These are phyloP conservation scores for Ophiostoma tasmaniense DNA, from an alignment of 2,329 filamentous ascomycete genomes.

Conservation along the genomic window DNA sequence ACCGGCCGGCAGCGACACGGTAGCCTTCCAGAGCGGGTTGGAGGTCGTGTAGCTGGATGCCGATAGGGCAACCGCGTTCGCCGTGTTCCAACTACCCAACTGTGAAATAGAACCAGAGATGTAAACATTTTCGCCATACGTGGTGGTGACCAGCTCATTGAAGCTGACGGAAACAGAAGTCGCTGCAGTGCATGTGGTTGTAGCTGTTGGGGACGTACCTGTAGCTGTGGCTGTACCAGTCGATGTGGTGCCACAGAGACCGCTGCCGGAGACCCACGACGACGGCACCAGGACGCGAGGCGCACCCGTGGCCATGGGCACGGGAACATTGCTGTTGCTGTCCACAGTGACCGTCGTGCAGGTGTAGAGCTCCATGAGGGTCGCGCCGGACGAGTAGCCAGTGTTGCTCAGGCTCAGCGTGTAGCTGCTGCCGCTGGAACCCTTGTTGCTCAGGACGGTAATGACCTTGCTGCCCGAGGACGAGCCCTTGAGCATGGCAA, in stretches of 20 bases:
- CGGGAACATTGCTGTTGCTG: conserved; percentile 31
- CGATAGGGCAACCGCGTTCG: conserved; percentile 46
- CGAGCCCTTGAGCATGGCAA: conserved; percentile 25
- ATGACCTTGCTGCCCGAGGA: conserved; percentile 21
- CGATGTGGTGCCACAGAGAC: conserved; percentile 18
- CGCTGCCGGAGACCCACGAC: conserved; percentile 30
- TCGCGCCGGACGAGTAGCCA: conserved; percentile 22
- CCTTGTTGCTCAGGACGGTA: conserved; percentile 26
- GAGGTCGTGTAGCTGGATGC: conserved; percentile 49
- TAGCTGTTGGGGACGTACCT: conserved; percentile 6
- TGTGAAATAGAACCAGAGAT: conserved; percentile 50
- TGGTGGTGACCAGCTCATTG: conserved; percentile 47
- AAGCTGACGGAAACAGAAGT: conserved; percentile 56
- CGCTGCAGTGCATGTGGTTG: conserved; percentile 19
- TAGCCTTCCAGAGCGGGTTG: conserved; percentile 54
- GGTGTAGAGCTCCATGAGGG: conserved; percentile 24
- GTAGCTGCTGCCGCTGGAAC: conserved; percentile 23
- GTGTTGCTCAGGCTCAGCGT: conserved; percentile 20
- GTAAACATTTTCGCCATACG: conserved; percentile 56
- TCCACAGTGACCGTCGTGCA: conserved; percentile 25
- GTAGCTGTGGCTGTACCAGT: conserved; percentile 6
- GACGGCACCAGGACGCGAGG: conserved; percentile 17
- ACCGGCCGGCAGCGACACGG: conserved; percentile 47
- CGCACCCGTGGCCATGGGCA: conserved; percentile 35
- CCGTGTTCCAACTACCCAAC: conserved; percentile 55